Percentiles rank a stretch among this genome's conserved stretches.
These are phyloP conservation scores for Haematococcus lacustris DNA, from an alignment of 139 green algal genomes.

Conservation along the genomic window DNA sequence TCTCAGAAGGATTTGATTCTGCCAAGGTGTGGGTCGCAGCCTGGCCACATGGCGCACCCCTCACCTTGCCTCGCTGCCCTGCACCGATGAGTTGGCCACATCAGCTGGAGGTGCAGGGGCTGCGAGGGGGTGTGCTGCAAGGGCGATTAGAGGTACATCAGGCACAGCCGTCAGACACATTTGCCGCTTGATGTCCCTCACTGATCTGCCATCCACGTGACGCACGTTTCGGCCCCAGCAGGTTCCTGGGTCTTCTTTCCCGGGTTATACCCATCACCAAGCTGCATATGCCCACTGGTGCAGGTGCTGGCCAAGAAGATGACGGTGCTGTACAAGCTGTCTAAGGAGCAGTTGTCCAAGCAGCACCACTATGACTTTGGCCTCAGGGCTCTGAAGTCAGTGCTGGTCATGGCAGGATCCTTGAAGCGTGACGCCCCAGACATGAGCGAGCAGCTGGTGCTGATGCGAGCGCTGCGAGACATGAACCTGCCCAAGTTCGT, in stretches of 20 bases:
- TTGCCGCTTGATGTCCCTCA: background rate
- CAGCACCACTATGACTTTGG: conserved; percentile 86
- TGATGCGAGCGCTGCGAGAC: conserved; percentile 81
- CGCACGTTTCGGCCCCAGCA: too few species aligned
- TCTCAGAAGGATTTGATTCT: conserved; percentile 75
- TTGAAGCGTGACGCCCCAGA: conserved; percentile 72
- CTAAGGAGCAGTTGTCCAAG: conserved; percentile 76
- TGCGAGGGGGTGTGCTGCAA: background rate
- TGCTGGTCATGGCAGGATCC: conserved; percentile 78
- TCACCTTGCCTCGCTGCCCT: background rate
- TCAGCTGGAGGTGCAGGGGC: background rate
- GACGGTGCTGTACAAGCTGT: conserved; percentile 83
- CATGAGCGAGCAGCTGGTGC: conserved; percentile 69
- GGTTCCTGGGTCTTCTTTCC: too few species aligned
- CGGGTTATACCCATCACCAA: too few species aligned
- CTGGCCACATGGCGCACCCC: conserved; percentile 9
- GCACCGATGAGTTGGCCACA: too few species aligned
- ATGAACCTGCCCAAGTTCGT: conserved; percentile 90
- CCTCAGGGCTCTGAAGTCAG: conserved; percentile 69
- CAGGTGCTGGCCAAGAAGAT: conserved; percentile 86
- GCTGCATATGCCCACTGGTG: too few species aligned
- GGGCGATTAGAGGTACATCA: background rate
- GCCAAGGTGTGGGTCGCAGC: conserved; percentile 66
- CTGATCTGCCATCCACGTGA: too few species aligned
- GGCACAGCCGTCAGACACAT: too few species aligned